These are phyloP conservation scores for Syzygium aqueum DNA, from an alignment of 345 rosid species.

Conservation along the genomic window DNA sequence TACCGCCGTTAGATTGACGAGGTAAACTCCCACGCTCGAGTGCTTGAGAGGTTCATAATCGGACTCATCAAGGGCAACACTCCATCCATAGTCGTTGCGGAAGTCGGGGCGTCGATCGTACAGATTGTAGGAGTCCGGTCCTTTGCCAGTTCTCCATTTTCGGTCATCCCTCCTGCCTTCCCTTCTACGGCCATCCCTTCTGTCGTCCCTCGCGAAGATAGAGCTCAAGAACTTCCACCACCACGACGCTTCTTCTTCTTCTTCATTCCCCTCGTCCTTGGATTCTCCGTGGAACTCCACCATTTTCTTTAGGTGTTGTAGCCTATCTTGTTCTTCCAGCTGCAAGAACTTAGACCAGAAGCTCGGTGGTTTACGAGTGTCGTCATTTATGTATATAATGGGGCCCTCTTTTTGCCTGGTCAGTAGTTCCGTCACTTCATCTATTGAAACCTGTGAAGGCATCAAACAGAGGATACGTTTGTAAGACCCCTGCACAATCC, in stretches of 20 bases:
- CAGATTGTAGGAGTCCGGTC: slow-evolving; percentile 60
- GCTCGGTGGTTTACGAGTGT: slow-evolving; percentile 23
- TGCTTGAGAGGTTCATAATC: slow-evolving; percentile 50
- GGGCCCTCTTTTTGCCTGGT: slow-evolving; percentile 40
- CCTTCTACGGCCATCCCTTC: not conserved
- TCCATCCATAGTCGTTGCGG: slow-evolving; percentile 70
- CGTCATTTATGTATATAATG: slow-evolving; percentile 38
- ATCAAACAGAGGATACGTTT: not conserved
- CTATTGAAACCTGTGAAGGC: slow-evolving; percentile 31
- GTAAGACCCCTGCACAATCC: not conserved
- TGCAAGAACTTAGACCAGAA: slow-evolving; percentile 46
- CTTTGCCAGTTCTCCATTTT: slow-evolving; percentile 5
- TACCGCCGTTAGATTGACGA: slow-evolving; percentile 84
- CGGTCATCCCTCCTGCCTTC: not conserved
- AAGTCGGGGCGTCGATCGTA: slow-evolving; percentile 40
- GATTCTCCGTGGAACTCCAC: slow-evolving; percentile 22
- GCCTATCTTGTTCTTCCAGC: slow-evolving; percentile 37
- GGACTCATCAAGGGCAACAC: slow-evolving; percentile 47
- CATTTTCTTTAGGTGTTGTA: slow-evolving; percentile 41
- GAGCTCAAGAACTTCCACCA: slow-evolving; percentile 45
- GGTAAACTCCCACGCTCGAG: slow-evolving; percentile 61
- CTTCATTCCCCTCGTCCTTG: not conserved
- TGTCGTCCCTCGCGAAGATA: slow-evolving; percentile 12
- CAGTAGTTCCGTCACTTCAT: slow-evolving; percentile 33
- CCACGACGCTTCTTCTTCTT: slow-evolving; percentile 31